Base-by-base conservation (phyloP, 345 rosid species). In the Boechera divaricarpa region DNA sequence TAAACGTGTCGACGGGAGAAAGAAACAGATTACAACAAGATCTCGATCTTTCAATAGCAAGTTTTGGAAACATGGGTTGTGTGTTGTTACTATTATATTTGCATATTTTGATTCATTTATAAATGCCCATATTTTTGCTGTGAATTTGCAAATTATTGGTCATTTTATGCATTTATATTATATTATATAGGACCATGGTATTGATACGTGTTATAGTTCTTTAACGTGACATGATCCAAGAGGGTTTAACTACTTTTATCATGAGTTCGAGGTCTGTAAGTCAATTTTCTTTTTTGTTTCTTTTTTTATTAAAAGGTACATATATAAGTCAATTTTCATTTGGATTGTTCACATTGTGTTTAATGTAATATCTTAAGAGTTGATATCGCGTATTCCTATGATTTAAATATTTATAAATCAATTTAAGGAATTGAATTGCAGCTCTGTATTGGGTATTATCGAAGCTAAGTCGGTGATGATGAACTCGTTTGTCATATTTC, bases 331-430 rank as follows among this genome's bases (percentile, higher is more conserved):
- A 58, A 33, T 58, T 9, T 44, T 45, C 67, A 21, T 48, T 71
- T 58, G n/a, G 58, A 60, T 48, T 72, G 76, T 60, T 60, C 75
- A 48, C 67, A 71, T 48, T 24, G 3, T 48, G 26, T 24, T 71
- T 47, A 59, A 35, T 10, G 15, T 60, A 1, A 9, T 9, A 38
- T 24, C 59, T 32, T 3, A 70, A 29, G 5, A 15, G 21, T 70
- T 57, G 55, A 16, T 57, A 28, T 41, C n/a, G 3, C 36, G 4
- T 55, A 55, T 28, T 54, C 38, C 36, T 32, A 28, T 28, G 51
- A 55, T 24, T 3, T 51, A 21, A 21, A 39, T 4, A 12, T 10
- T 24, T 15, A 13, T 35, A 54, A 39, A 9, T 54, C 38, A 38
- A 5, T 54, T 54, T 38, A 54, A 28, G 16, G 29, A 69, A 6